Evolutionary conservation across 78 protist species (phyloP).

Genomic region (Chrysochromulina parva): DNA sequence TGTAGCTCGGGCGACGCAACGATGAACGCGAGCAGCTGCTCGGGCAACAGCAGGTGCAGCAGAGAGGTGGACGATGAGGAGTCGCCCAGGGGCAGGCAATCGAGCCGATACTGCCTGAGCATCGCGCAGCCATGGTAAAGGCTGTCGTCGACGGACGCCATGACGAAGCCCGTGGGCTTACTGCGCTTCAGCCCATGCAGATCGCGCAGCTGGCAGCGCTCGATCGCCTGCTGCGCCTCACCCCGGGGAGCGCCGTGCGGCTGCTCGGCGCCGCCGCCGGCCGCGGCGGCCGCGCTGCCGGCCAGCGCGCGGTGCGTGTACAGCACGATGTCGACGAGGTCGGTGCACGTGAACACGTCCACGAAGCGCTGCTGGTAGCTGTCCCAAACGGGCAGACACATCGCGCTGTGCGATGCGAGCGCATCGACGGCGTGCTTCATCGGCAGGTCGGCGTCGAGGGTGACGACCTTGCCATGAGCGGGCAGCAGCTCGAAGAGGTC

Average conservation of each 20-base stretch:
- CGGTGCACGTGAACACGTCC: background rate
- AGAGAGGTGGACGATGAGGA: background rate
- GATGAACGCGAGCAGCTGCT: background rate
- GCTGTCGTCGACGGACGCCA: constrained; percentile 5
- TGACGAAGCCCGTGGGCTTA: background rate
- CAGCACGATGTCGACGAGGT: constrained; percentile 9
- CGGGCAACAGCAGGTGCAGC: constrained; percentile 14
- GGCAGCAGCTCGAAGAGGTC: constrained; percentile 9
- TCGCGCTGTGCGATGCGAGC: background rate
- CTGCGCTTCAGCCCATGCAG: background rate
- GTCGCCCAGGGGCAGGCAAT: constrained; percentile 12
- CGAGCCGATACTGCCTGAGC: background rate
- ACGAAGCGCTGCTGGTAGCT: background rate
- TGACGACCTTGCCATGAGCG: background rate
- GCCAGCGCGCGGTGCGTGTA: background rate
- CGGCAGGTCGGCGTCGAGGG: constrained; percentile 13
- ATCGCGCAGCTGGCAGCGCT: constrained; percentile 11
- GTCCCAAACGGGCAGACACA: background rate
- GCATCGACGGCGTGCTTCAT: constrained; percentile 20
- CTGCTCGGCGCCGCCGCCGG: background rate
- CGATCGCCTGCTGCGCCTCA: background rate
- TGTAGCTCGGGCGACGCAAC: background rate
- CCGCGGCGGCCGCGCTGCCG: background rate
- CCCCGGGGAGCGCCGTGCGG: background rate
- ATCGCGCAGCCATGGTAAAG: background rate